Evolutionary conservation across 495 filamentous ascomycete genomes (phyloP).

Genomic region (Delitschia confertaspora): DNA sequence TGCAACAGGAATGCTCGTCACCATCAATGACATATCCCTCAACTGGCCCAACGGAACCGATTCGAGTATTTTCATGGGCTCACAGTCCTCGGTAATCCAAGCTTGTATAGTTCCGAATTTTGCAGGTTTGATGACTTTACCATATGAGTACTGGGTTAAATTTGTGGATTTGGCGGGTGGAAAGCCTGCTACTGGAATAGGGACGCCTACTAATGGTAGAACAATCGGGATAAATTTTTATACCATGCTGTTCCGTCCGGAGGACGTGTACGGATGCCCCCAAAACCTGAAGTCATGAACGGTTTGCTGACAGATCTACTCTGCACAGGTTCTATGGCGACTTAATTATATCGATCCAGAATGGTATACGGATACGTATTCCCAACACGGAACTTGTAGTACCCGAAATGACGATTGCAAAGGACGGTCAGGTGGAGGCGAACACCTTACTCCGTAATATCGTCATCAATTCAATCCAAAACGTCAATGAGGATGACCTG

Average conservation of each 20-base stretch:
- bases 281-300: neutral
- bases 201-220: too few relatives aligned
- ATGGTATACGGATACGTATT: constrained; percentile 7
- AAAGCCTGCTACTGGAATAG: neutral
- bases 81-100: constrained; percentile 1
- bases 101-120: constrained; percentile 5
- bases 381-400: constrained; percentile 8
- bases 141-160: neutral
- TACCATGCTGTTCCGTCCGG: constrained; percentile 3
- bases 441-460: neutral
- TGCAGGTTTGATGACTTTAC: constrained; percentile 5
- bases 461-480: constrained; percentile 3
- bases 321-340: constrained; percentile 8
- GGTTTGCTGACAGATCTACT: neutral
- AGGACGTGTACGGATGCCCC: constrained; percentile 1
- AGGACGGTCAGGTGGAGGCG: neutral
- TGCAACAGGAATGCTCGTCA: constrained; percentile 3
- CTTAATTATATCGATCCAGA: constrained; percentile 1
- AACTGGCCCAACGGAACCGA: constrained; percentile 12
- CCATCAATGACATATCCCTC: constrained; percentile 6
- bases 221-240: constrained; percentile 6
- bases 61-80: constrained; percentile 6
- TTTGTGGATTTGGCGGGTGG: constrained; percentile 2
- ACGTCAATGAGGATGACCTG: constrained; percentile 1
- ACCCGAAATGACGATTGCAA: neutral